Evolutionary conservation across 192 early-diverging fungal species (phyloP), one percentile per base, ranked within the genome.

Genomic region (Mortierella hygrophila): DNA sequence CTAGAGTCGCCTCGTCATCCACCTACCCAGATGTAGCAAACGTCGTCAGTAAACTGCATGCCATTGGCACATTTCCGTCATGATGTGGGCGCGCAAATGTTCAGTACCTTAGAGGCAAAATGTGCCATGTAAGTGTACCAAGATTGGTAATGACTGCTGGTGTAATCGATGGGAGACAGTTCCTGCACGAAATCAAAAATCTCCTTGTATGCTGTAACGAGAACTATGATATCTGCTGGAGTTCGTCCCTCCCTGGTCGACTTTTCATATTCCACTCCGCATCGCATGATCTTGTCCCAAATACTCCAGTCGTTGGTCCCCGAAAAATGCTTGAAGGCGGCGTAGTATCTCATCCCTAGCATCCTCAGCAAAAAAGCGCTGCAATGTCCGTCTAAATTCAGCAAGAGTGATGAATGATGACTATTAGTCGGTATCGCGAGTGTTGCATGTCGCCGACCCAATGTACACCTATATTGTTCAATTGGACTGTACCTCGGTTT

Each of bases 221-320:
- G 38, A 26, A 75, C 35, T 11, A 46, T 16, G 10, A 71, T 57
- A 21, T 86, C 84, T 20, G 74, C 63, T 35, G 15, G 35, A 26
- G 42, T 72, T 41, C 57, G 69, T 79, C 83, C 82, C 35, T 82
- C 77, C 29, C 80, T 78, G 6, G 69, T 82, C 38, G 78, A 60
- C 68, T 79, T 88, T n/a, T 92, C 92, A 54, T 84, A 91, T 1
- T 76, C 74, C 15, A 79, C 82, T 9, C 87, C 88, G 38, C 84
- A 83, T 54, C 86, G 73, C 1, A 92, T 42, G 9, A 88, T 42
- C 26, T 80, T 88, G 35, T 91, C 90, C 80, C 90, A 90, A n/a
- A 90, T 52, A 37, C 77, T 79, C 29, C 68, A 68, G 37, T 88
- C 74, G 6, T 77, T 78, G n/a, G 47, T 42, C 40, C 73, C 65